Evolutionary conservation across 352 stramenopile genomes (phyloP).

Genomic region (Globisporangium parvum): DNA sequence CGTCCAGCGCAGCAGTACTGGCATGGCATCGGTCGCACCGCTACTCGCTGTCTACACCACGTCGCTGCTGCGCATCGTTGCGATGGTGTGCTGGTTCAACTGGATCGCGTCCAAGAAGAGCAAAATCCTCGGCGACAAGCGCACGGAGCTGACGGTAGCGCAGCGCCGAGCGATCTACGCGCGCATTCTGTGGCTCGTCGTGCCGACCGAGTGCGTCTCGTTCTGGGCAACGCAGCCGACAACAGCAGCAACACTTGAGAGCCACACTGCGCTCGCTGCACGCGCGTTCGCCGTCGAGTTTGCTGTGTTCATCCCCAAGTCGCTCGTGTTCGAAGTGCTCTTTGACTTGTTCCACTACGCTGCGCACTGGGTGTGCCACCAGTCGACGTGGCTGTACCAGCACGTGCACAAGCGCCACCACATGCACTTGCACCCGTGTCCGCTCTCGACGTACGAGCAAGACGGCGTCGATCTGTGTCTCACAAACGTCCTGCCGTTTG

Average conservation of each 20-base stretch:
- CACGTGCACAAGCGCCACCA: conserved; percentile 85
- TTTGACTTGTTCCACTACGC: conserved; percentile 87
- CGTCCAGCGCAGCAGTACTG: background rate
- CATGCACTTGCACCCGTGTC: conserved; percentile 62
- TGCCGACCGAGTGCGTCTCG: conserved; percentile 64
- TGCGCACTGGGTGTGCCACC: conserved; percentile 69
- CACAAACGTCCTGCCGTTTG: conserved; percentile 74
- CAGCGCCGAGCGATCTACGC: conserved; percentile 46
- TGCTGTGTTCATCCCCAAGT: conserved; percentile 71
- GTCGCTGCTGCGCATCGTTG: conserved; percentile 46
- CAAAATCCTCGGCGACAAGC: conserved; percentile 63
- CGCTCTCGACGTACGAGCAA: conserved; percentile 83
- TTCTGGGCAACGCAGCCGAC: conserved; percentile 36
- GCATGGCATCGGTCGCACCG: background rate
- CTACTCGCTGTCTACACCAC: conserved; percentile 31
- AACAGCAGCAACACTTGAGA: background rate
- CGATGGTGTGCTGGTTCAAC: conserved; percentile 71
- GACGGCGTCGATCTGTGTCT: conserved; percentile 63
- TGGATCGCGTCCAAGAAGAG: conserved; percentile 70
- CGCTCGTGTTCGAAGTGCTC: conserved; percentile 73
- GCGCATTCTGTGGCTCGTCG: conserved; percentile 59
- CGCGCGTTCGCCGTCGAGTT: conserved; percentile 35
- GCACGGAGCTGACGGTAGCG: conserved; percentile 27
- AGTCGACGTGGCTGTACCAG: conserved; percentile 62
- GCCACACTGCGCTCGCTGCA: background rate